These are phyloP conservation scores for Setaria viridis DNA, from an alignment of 202 grass and related monocot species.

Conservation along the genomic window DNA sequence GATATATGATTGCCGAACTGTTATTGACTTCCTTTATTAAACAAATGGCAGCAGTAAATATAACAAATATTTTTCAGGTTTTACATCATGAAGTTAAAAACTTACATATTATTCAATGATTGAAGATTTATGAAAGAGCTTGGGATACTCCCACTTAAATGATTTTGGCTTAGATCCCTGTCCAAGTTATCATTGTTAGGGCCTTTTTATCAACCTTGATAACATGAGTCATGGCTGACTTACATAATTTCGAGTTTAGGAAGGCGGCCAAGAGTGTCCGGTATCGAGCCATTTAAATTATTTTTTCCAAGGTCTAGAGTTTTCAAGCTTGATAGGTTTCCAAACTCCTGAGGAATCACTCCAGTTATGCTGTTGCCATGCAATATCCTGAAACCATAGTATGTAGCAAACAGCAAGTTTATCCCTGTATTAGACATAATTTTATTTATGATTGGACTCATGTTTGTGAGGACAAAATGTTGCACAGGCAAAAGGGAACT, in stretches of 20 bases:
- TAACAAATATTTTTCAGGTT: slow-evolving; percentile 24
- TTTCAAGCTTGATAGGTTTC: slow-evolving; percentile 66
- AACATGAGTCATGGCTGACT: slow-evolving; percentile 40
- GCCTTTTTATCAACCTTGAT: slow-evolving; percentile 13
- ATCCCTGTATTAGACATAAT: background rate
- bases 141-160: slow-evolving; percentile 62
- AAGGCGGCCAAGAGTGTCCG: slow-evolving; percentile 58
- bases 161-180: slow-evolving; percentile 72
- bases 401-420: slow-evolving; percentile 6
- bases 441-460: slow-evolving; percentile 19
- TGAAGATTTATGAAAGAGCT: slow-evolving; percentile 49
- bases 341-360: slow-evolving; percentile 64
- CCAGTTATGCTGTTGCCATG: slow-evolving; percentile 71
- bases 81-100: slow-evolving; percentile 3
- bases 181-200: slow-evolving; percentile 33
- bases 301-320: slow-evolving; percentile 65
- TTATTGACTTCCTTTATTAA: slow-evolving; percentile 22
- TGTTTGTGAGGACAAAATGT: background rate
- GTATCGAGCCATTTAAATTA: slow-evolving; percentile 68
- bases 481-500: slow-evolving; percentile 35
- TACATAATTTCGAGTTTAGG: slow-evolving; percentile 72
- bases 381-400: slow-evolving; percentile 52
- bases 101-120: slow-evolving; percentile 65
- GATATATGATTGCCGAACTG: slow-evolving; percentile 28
- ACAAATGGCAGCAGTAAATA: slow-evolving; percentile 2